Conservation (phyloP, 2,329 filamentous ascomycete species). For the Pyrenophora tritici-repentis region DNA sequence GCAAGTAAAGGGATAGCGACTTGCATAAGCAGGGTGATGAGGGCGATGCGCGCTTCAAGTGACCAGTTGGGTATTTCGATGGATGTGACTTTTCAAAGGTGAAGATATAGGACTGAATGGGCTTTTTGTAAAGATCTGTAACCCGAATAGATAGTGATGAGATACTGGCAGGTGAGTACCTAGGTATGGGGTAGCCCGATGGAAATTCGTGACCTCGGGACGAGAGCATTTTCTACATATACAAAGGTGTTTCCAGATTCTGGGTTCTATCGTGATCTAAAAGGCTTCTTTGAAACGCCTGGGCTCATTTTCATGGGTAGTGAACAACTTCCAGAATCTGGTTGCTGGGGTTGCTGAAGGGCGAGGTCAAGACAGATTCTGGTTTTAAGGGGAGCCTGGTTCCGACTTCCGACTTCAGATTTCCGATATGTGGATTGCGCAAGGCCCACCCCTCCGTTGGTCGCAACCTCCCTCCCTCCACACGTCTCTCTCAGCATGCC, state of each 20-base stretch:
- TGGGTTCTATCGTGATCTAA: background rate
- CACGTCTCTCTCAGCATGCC: too few relatives aligned
- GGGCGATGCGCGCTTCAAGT: constrained; percentile 5
- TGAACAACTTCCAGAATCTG: background rate
- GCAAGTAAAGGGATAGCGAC: background rate
- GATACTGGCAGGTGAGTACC: too few relatives aligned
- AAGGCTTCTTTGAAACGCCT: background rate
- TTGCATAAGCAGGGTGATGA: constrained; percentile 1
- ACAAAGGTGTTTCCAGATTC: background rate
- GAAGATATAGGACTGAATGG: too few relatives aligned
- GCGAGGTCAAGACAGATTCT: background rate
- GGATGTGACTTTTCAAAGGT: background rate
- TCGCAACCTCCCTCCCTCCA: background rate
- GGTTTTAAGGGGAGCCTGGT: background rate
- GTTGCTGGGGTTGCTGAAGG: background rate
- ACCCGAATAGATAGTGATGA: too few relatives aligned
- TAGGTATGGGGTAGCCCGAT: too few relatives aligned
- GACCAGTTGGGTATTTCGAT: background rate
- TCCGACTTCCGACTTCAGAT: background rate
- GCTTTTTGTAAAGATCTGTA: too few relatives aligned
- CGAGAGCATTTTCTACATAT: too few relatives aligned
- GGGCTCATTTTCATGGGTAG: too few relatives aligned
- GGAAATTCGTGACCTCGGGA: too few relatives aligned
- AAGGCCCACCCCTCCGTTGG: background rate
- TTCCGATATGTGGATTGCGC: too few relatives aligned